Base-by-base conservation (phyloP, 2,329 filamentous ascomycete genomes). In the Meredithiella fracta region DNA sequence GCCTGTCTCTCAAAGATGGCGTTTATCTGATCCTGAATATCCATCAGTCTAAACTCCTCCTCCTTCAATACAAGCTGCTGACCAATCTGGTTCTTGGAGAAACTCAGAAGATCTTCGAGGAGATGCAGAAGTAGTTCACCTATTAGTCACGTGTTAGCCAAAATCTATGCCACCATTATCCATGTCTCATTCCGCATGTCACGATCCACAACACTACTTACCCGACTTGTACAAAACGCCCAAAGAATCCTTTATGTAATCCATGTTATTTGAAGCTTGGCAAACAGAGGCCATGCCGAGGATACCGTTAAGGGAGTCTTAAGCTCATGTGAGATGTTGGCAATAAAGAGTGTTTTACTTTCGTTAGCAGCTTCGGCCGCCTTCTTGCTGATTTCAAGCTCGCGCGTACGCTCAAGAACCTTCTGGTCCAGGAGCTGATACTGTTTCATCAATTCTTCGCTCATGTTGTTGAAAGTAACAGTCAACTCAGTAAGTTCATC, bases 291-390 rank as follows among this genome's bases (percentile, higher is more conserved):
- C 90, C 84, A 96, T 92, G 58, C 92, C 92, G 63, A 98, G 74
- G 51, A 97, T 96, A 11, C 91, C 92, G 64, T 97, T 97, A 57
- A 97, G 75, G 92, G 92, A 1, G 92, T 98, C 65, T 95, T 94
- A 37, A 98, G 74, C 67, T 97, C 79, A 62, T 83, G 80, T 1
- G 80, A 84, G 53, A 97, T 95, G 63, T 97, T 97, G 17, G 92
- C 92, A 60, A 98, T 94, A 70, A 97, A 97, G 7, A 97, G 74
- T 0, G 92, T 97, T 70, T 98, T 98, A 73, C 87, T 94, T 69
- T 95, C 86, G 63, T 95, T 96, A 2, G 90, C 90, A n/a, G 86
- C 85, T 67, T 95, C 90, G 1, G 90, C 90, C 1, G 88, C 87
- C 69, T 88, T 87, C 67, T 95, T 95, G 70, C 85, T 94, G 59